Base-by-base conservation (phyloP, 2,329 filamentous ascomycete species). In the Colletotrichum agaves region DNA sequence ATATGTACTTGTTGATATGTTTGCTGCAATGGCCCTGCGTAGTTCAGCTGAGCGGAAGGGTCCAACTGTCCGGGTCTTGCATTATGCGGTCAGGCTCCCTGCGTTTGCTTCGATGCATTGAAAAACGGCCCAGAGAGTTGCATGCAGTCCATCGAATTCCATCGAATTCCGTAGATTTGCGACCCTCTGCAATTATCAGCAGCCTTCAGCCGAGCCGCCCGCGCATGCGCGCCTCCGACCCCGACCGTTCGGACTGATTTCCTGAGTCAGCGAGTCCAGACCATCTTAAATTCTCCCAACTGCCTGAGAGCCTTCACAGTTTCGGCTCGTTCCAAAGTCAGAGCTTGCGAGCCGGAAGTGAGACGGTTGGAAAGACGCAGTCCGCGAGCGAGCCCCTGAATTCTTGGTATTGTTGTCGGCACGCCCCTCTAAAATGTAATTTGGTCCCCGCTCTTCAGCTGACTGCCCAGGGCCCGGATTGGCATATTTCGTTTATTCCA, bases 361-460 rank as follows among this genome's bases (percentile, higher is more conserved):
- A 63, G 52, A 67, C 64, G 41, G 39, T 63, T 23, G 27, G 8
- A 35, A 37, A 63, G 44, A 15, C 15, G 53, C 53, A 31, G 52
- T 21, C 37, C 44, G 13, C 15, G 59, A 55, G 60, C 37, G 52
- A 63, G 52, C 52, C 60, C 52, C 52, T 58, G 44, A 41, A 44
- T 52, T 63, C 27, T 67, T 27, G 64, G 41, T 21, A 33, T 37
- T 56, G 7, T 44, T 56, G 58, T 19, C 21, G 43, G 31, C 50
- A 67, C 63, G 27, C 58, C 63, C 27, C 58, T 11, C 44, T 46
- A 35, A 15, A 37, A 21, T n/a, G 11, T 23, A 37, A 44, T 43
- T 8, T 49, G 17, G 31, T 15, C 35, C 41, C 52, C 41, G 52
- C 17, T 21, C 6, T 13, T 41, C 35, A 19, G 23, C 19, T 17